Base-by-base conservation (phyloP, 805 yeast genomes). In the Candida piceae region DNA sequence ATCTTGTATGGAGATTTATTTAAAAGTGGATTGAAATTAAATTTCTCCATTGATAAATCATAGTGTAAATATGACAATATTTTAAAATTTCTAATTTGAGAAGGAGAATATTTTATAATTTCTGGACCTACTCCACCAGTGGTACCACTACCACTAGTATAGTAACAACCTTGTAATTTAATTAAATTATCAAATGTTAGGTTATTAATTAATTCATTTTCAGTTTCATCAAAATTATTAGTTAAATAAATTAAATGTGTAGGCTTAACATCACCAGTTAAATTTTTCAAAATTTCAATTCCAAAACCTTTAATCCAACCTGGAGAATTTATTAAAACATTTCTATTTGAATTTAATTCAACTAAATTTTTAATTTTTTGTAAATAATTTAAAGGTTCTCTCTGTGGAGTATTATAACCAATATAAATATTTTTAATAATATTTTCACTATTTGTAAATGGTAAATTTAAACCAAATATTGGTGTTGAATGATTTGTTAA, bases 241-340 rank as follows among this genome's bases (percentile, higher is more conserved):
- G 77, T 74, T 38, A 88, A 51, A 38, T 78, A 70, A 0, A 84
- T 56, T 17, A 84, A 53, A 42, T 74, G 69, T 0, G 80, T 71
- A 0, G 94, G 85, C 18, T 65, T 58, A 2, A 74, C 56, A 8
- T 56, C 40, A 1, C 49, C 41, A 2, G 78, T 63, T 2, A 83
- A 59, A 19, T 67, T 62, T 12, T 59, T 64, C n/a, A 84, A 64
- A 7, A 88, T 60, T 32, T 77, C 80, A 12, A 80, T 66, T 0
- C 97, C 97, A 44, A 76, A 78, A 0, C 96, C 97, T 57, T 84
- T 84, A 21, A 87, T 74, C 96, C 96, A 88, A 0, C 96, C 96
- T 0, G 96, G 90, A 1, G 89, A 75, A 50, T 88, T 88, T 4
- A 89, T 69, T 1, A 88, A 56, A 3, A 87, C 58, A 5, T 13